A percentile compares a stretch with the other conserved stretches of the same genome.
phyloP scores from a whole-genome alignment of 2,329 filamentous ascomycete species.

The Blastomyces gilchristii region DNA sequence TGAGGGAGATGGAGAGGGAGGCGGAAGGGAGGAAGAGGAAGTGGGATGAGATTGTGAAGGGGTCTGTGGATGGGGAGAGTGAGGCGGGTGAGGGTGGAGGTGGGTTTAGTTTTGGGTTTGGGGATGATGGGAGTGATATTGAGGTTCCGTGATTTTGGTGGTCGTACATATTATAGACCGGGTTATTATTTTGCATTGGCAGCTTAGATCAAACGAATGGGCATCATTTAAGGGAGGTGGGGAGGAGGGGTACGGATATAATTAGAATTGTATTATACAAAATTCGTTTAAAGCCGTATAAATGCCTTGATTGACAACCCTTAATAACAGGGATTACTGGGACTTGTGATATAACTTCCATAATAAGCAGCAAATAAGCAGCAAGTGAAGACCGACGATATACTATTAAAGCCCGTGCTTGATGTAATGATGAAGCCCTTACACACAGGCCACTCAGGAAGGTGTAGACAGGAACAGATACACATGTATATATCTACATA shows the following conservation, averaged over 20 bases:
- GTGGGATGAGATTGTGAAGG: conserved; percentile 70
- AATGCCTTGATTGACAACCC: not conserved
- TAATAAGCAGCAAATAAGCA: not conserved
- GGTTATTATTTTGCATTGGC: not conserved
- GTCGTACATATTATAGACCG: not conserved
- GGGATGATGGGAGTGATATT: conserved; percentile 45
- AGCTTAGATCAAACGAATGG: not conserved
- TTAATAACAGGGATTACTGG: not conserved
- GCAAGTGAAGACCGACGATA: no score
- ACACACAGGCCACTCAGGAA: no score
- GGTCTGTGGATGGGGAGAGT: conserved; percentile 15
- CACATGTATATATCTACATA: not conserved
- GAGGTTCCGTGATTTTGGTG: conserved; percentile 35
- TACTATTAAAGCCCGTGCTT: not conserved
- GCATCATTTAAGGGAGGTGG: no score
- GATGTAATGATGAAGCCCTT: not conserved
- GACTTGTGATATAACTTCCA: not conserved
- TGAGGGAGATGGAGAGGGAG: conserved; percentile 56
- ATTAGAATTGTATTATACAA: not conserved
- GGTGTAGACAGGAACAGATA: not conserved
- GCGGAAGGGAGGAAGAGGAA: conserved; percentile 67
- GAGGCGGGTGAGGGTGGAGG: conserved; percentile 28
- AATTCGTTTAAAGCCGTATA: not conserved
- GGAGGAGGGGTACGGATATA: not conserved
- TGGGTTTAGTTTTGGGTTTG: conserved; percentile 56